Base-by-base conservation (phyloP, 2,329 filamentous ascomycete species). In the Stachybotrys chlorohalonatus region DNA sequence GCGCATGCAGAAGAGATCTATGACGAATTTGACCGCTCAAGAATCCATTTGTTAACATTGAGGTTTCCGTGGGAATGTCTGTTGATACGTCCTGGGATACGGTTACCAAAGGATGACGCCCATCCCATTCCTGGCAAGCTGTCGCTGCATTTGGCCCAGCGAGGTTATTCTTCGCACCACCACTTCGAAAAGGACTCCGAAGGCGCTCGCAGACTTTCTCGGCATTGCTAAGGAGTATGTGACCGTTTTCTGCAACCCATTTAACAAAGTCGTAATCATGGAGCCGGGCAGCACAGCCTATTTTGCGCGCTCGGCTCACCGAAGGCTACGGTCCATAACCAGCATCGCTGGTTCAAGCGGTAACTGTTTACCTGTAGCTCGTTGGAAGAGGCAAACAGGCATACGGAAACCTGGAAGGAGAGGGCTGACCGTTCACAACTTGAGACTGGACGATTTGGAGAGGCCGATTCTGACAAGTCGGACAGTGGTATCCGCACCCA, bases 71-170 rank as follows among this genome's bases (percentile, higher is more conserved):
- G 62, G 1, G 59, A 69, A 45, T 69, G 72, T 0, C 58, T 77
- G n/a, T 76, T 77, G 54, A 65, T 75, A 55, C 67, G 73, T 11
- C 63, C 77, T 15, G 69, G 71, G 31, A 67, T 67, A 11, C 75
- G 71, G 55, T 76, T 73, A 8, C 64, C 73, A 2, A 77, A 77
- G 57, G 75, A 77, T 54, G 72, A 67, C 1, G 60, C 61, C 8
- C 52, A 53, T 9, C 53, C 42, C 16, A 57, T 52, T 6, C 66
- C 58, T 1, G 66, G 65, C 1, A 55, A 58, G 46, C 51, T 58
- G 17, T 58, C 64, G 9, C 55, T 74, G n/a, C 62, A 63, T 52
- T 66, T 62, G 0, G 55, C 62, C 24, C 5, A 56, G 64, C 1
- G 68, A 74, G 7, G 62, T 74, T 17, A 60, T 76, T 13, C 55